Evolutionary conservation across 2,329 filamentous ascomycete species (phyloP).

Genomic region (Colletotrichum simmondsii): DNA sequence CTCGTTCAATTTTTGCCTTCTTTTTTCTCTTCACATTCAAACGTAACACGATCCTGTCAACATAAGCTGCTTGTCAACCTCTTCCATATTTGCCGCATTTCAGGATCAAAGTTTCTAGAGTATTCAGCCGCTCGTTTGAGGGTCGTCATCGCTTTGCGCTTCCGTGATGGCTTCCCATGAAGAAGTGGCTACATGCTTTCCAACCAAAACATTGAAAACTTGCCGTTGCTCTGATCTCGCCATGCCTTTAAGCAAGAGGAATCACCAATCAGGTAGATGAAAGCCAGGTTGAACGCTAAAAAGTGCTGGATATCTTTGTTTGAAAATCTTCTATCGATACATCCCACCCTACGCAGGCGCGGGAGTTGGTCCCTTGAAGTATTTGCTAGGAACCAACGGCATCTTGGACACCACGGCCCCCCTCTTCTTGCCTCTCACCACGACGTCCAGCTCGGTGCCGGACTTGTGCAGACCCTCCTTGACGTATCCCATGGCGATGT

Average conservation of each 20-base stretch:
- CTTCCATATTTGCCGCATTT: slow-evolving; percentile 27
- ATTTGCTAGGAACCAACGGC: slow-evolving; percentile 87
- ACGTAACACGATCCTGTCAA: slow-evolving; percentile 33
- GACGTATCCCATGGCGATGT: slow-evolving; percentile 97
- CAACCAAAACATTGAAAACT: slow-evolving; percentile 1
- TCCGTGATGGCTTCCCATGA: slow-evolving; percentile 55
- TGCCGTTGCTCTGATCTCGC: background rate
- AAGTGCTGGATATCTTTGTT: slow-evolving; percentile 24
- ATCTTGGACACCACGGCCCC: slow-evolving; percentile 84
- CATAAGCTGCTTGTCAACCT: slow-evolving; percentile 19
- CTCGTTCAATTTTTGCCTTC: background rate
- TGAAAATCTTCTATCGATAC: slow-evolving; percentile 23
- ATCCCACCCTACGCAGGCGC: slow-evolving; percentile 29
- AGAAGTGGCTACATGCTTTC: slow-evolving; percentile 14
- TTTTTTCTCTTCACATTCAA: slow-evolving; percentile 22
- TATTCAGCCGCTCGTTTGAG: slow-evolving; percentile 43
- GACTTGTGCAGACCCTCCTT: slow-evolving; percentile 84
- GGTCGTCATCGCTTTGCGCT: slow-evolving; percentile 49
- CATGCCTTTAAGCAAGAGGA: background rate
- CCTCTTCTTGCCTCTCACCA: slow-evolving; percentile 81
- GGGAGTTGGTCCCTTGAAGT: slow-evolving; percentile 64
- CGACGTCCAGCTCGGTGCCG: slow-evolving; percentile 82
- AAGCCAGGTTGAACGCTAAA: background rate
- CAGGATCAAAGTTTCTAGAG: slow-evolving; percentile 34
- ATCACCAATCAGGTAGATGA: background rate